Conservation (phyloP, 2,329 filamentous ascomycete species). For the Clonostachys solani region DNA sequence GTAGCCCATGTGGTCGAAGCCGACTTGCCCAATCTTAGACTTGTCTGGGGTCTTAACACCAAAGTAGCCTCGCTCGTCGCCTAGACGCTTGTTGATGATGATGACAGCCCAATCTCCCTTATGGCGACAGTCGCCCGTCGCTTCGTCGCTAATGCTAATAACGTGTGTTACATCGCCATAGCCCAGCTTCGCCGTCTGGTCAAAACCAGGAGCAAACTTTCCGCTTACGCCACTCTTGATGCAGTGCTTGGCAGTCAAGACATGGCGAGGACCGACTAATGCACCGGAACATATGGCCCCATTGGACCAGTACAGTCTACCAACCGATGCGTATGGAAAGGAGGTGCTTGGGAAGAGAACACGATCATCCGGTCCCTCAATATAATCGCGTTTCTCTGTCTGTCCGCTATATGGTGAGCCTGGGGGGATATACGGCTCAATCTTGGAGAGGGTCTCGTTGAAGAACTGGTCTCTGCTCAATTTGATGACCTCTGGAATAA, state of each 20-base stretch:
- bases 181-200: constrained; percentile 10
- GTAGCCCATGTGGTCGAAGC: constrained; percentile 1
- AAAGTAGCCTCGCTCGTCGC: neutral
- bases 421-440: too few species aligned
- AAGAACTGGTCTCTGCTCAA: too few species aligned
- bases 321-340: constrained; percentile 12
- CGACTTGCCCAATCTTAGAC: neutral
- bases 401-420: too few species aligned
- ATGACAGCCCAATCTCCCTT: constrained; percentile 2
- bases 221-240: constrained; percentile 9
- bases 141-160: neutral
- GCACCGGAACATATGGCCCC: constrained; percentile 15
- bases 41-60: constrained; percentile 1
- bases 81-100: constrained; percentile 1
- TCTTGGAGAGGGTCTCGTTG: too few species aligned
- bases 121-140: neutral
- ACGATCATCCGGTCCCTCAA: constrained; percentile 12
- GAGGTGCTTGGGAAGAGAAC: constrained; percentile 7
- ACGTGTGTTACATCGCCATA: neutral
- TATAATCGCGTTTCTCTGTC: neutral
- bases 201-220: constrained; percentile 14
- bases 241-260: constrained; percentile 17
- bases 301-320: constrained; percentile 9
- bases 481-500: too few species aligned
- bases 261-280: constrained; percentile 16